phyloP scores from a whole-genome alignment of 805 yeast genomes.

The Metschnikowia bowlesiae region DNA sequence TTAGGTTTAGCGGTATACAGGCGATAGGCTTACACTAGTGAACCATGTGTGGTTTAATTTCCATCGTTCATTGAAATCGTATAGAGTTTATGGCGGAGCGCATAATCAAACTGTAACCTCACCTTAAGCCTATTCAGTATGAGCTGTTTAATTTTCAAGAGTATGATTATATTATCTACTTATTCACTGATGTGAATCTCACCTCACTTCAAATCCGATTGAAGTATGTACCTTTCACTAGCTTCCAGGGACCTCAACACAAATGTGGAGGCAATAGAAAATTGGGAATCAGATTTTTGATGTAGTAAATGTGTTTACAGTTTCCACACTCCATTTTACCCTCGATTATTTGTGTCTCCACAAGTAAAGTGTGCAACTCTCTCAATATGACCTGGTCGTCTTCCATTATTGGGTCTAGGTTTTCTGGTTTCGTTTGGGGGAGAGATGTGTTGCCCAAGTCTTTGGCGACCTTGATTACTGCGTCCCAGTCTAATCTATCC shows the following conservation, averaged over 20 bases:
- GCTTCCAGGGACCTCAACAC: conserved; percentile 33
- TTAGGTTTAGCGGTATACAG: neutral
- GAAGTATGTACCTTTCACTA: neutral
- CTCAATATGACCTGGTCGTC: conserved; percentile 52
- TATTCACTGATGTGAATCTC: neutral
- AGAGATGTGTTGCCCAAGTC: conserved; percentile 46
- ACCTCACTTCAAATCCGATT: neutral
- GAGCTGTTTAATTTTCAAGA: neutral
- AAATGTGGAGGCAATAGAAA: conserved; percentile 92
- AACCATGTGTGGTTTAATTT: neutral
- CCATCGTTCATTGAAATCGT: neutral
- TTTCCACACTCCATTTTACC: conserved; percentile 87
- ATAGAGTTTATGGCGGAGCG: neutral
- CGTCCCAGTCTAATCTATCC: conserved; percentile 85
- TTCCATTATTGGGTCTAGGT: conserved; percentile 49
- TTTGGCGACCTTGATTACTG: conserved; percentile 67
- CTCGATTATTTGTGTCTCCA: conserved; percentile 82
- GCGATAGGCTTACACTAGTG: neutral
- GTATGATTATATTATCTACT: neutral
- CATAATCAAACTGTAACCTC: neutral
- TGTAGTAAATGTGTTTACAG: conserved; percentile 83
- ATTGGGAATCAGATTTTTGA: conserved; percentile 92
- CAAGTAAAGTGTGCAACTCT: conserved; percentile 71
- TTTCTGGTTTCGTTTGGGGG: conserved; percentile 51
- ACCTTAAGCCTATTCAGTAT: neutral